phyloP scores from a whole-genome alignment of 768 basidiomycete genomes.

The Gautieria morchelliformis region DNA sequence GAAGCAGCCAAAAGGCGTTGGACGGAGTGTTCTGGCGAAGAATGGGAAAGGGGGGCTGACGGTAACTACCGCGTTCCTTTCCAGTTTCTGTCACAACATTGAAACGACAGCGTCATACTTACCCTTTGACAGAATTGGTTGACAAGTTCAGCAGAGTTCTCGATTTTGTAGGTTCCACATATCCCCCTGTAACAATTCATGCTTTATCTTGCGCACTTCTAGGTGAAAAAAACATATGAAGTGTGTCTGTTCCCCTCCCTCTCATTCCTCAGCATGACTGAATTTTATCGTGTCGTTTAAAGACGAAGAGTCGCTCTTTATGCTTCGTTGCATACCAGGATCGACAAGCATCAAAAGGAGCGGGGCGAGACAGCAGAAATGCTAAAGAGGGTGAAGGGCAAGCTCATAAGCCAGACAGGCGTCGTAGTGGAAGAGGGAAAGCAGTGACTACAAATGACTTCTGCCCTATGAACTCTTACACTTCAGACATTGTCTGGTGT shows the following conservation, averaged over 20 bases:
- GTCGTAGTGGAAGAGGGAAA: conserved; percentile 22
- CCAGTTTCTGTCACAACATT: neutral
- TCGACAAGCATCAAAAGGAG: conserved; percentile 31
- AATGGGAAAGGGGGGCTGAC: conserved; percentile 47
- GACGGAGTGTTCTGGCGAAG: conserved; percentile 39
- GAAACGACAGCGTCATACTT: neutral
- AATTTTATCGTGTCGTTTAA: neutral
- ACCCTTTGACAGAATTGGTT: conserved; percentile 29
- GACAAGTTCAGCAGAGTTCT: conserved; percentile 34
- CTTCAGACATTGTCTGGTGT: no score
- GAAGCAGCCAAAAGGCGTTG: conserved; percentile 36
- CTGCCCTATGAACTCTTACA: no score
- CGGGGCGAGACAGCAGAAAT: conserved; percentile 32
- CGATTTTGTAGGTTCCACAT: conserved; percentile 36
- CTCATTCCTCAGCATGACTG: neutral
- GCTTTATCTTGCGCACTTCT: neutral
- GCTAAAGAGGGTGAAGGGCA: conserved; percentile 28
- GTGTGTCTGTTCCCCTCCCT: conserved; percentile 19
- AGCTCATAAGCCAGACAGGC: conserved; percentile 33
- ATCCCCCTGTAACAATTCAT: neutral
- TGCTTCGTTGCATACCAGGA: conserved; percentile 29
- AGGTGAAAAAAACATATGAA: conserved; percentile 41
- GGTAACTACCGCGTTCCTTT: conserved; percentile 23
- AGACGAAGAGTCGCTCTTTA: conserved; percentile 42
- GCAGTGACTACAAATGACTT: neutral